A percentile compares a stretch with the other conserved stretches of the same genome.
These are phyloP conservation scores for Nigrospora sphaerica DNA, from an alignment of 2,329 filamentous ascomycete species.

Conservation along the genomic window DNA sequence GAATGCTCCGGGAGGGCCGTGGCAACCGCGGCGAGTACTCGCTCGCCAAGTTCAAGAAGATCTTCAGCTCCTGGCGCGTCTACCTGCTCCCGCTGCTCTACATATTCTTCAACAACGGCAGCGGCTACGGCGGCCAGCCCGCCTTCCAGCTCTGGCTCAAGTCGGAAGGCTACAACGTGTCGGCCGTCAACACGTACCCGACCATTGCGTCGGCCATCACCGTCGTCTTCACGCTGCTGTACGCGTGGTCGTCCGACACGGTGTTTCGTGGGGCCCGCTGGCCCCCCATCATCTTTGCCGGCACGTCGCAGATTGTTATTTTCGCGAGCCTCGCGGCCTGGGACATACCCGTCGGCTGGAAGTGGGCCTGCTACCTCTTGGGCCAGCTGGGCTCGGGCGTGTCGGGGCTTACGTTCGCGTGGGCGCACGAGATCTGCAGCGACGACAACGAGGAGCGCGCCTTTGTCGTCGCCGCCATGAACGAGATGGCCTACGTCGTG, in stretches of 20 bases:
- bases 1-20: constrained; percentile 36
- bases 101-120: constrained; percentile 58
- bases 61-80: constrained; percentile 58
- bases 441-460: constrained; percentile 57
- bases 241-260: constrained; percentile 29
- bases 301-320: constrained; percentile 32
- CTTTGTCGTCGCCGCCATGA: constrained; percentile 59
- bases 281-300: constrained; percentile 54
- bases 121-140: constrained; percentile 38
- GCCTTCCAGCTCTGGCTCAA: constrained; percentile 47
- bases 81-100: constrained; percentile 52
- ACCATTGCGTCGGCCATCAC: constrained; percentile 49
- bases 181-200: constrained; percentile 34
- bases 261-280: constrained; percentile 52
- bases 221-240: constrained; percentile 51
- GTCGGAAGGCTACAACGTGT: constrained; percentile 30
- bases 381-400: constrained; percentile 41
- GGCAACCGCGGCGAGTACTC: constrained; percentile 31
- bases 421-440: constrained; percentile 42
- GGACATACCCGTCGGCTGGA: constrained; percentile 44
- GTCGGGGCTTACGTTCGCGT: constrained; percentile 37
- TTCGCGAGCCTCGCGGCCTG: constrained; percentile 33
- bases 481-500: constrained; percentile 61
- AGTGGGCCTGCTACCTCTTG: constrained; percentile 57
- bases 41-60: constrained; percentile 46